Base-by-base conservation (phyloP, 257 asterid genomes). In the Striga asiatica region DNA sequence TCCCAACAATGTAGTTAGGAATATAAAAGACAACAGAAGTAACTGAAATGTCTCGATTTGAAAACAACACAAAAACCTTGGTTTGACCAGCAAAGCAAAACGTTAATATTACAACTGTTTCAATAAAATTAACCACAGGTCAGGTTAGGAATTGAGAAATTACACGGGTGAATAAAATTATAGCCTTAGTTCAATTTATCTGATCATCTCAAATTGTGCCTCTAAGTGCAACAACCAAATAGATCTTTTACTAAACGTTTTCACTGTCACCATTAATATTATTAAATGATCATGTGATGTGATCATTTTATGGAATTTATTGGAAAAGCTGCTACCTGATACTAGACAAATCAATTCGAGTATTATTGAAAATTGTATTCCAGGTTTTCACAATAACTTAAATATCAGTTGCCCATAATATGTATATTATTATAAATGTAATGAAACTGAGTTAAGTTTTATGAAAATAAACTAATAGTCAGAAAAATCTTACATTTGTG, bases 1-100 rank as follows among this genome's bases (percentile, higher is more conserved):
- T 56, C 59, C 56, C 61, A 60, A 37, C 13, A 56, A 23, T 28
- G 13, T 20, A 35, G 49, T 47, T 14, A 29, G 68, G 11, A 56
- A 19, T 35, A 11, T 11, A 34, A 28, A 21, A 58, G 58, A 50
- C 55, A 23, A 13, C 20, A 27, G 12, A 16, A 0, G 18, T 11
- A 39, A 23, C 25, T 25, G 41, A 31, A 54, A 68, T 12, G 49
- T 42, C 39, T 31, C 43, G 42, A 32, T 42, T 24, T 38, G 18
- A 32, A 13, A 16, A 60, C 4, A 17, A 21, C 42, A 52, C 14
- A 13, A 2, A 29, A 23, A 29, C 37, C 31, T 5, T 13, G 16
- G 1, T 45, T 43, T 25, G 18, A 32, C 8, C 18, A 20, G 29
- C 31, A 25, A 3, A 19, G 6, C 29, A 22, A 1, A 25, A 17